These are phyloP conservation scores for Chrysopogon serrulatus DNA, from an alignment of 176 grass and related monocot species.

Conservation along the genomic window DNA sequence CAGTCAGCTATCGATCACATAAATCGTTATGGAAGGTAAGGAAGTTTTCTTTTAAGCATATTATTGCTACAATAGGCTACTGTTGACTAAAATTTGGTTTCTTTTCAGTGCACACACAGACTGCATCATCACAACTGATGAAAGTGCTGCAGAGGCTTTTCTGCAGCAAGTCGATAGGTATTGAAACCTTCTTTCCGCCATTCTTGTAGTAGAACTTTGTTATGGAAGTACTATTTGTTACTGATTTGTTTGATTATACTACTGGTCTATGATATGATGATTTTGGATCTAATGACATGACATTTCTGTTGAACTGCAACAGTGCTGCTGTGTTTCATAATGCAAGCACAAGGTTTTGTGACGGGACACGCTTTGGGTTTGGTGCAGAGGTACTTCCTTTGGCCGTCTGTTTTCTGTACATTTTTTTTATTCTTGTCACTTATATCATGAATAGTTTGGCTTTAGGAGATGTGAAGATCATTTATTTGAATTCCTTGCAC, in stretches of 20 bases:
- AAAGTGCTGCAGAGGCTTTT: slow-evolving; percentile 61
- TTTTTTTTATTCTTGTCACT: background rate
- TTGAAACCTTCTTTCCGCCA: background rate
- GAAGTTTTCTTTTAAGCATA: background rate
- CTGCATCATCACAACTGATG: slow-evolving; percentile 80
- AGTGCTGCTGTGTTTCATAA: slow-evolving; percentile 98
- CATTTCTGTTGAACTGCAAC: slow-evolving; percentile 22
- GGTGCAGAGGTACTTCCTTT: slow-evolving; percentile 76
- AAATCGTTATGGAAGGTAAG: slow-evolving; percentile 87
- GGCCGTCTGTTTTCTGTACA: background rate
- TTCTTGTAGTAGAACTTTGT: background rate
- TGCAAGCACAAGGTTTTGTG: slow-evolving; percentile 96
- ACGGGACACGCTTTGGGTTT: slow-evolving; percentile 91
- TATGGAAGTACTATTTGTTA: background rate
- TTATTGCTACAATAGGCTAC: background rate
- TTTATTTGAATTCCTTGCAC: background rate
- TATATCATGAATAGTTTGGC: background rate
- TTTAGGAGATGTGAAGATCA: background rate
- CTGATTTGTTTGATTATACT: background rate
- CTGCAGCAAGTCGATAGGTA: slow-evolving; percentile 96
- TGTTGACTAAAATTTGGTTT: background rate
- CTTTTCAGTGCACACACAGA: slow-evolving; percentile 85
- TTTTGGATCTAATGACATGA: background rate
- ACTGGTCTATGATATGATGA: background rate
- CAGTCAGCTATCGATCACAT: slow-evolving; percentile 87